Base-by-base conservation (phyloP, 805 yeast species). In the Wickerhamomyces sydowiorum region DNA sequence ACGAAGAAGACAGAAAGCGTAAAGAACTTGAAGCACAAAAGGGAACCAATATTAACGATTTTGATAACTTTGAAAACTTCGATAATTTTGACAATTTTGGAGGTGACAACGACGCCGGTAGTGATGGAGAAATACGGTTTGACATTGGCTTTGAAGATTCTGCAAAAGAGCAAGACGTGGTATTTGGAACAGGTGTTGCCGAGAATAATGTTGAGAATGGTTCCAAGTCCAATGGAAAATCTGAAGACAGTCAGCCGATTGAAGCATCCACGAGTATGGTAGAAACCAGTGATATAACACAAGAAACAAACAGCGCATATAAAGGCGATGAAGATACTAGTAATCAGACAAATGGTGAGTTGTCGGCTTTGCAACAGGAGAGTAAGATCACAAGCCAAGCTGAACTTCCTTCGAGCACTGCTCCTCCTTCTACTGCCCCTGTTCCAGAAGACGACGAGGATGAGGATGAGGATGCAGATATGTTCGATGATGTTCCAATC, bases 11-110 rank as follows among this genome's bases (percentile, higher is more conserved):
- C 18, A 43, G 32, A 25, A 42, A 37, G 32, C 39, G 40, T 22
- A 44, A 45, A 13, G 47, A 45, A 29, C 19, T 30, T 4, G 41
- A 38, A 24, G 38, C 33, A n/a, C 31, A 35, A 17, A 42, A 28
- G 13, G 41, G 40, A 8, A 24, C 43, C 13, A 47, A 53, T 17
- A 54, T 54, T 25, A 59, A 57, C 21, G 59, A 60, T 27, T 66
- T 63, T 41, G 65, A 57, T 9, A 52, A 57, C 28, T 64, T 65
- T 44, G 64, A 52, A 13, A 54, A 52, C 27, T 47, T 61, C 40
- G 62, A 50, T n/a, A 53, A 57, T 34, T 51, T 28, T 18, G 31
- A 34, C 25, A 30, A 31, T n/a, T 36, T 28, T 22, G 35, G 3
- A 17, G 23, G 2, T 12, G 12, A 32, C 15, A 19, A 13, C 20